phyloP scores from a whole-genome alignment of 129 eudicot species.

The Smallanthus sonchifolius region DNA sequence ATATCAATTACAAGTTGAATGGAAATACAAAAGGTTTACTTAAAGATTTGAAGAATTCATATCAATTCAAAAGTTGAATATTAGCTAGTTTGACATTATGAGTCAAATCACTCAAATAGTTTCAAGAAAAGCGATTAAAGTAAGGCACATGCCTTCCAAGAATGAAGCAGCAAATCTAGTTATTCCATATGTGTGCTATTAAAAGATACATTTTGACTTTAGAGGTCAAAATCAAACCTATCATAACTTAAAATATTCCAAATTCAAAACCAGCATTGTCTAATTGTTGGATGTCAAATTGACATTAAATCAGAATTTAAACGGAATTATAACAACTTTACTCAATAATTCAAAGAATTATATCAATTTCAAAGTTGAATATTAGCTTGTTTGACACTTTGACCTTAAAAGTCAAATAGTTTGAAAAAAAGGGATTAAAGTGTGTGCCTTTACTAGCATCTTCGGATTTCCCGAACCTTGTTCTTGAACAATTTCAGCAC shows the following conservation, averaged over 20 bases:
- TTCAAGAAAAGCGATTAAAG: background rate
- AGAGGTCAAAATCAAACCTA: background rate
- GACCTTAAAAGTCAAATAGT: background rate
- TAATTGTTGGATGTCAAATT: background rate
- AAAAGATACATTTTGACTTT: background rate
- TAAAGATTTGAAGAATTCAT: background rate
- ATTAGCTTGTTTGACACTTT: background rate
- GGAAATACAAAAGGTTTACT: background rate
- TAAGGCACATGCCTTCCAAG: slow-evolving; percentile 9
- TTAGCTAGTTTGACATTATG: slow-evolving; percentile 1
- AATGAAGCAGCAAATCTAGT: background rate
- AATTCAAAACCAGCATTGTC: background rate
- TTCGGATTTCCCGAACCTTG: slow-evolving; percentile 25
- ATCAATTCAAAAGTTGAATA: background rate
- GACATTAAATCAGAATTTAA: background rate
- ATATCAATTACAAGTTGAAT: background rate
- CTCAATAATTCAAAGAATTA: background rate
- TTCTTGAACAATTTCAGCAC: slow-evolving; percentile 84
- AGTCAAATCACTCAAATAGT: slow-evolving; percentile 11
- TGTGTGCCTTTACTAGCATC: background rate
- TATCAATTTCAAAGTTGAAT: background rate
- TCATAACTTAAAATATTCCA: background rate
- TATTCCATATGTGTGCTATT: background rate
- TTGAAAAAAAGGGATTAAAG: background rate
- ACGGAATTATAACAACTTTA: background rate